Base-by-base conservation (phyloP, 257 asterid species). In the Gynochthodes officinalis region DNA sequence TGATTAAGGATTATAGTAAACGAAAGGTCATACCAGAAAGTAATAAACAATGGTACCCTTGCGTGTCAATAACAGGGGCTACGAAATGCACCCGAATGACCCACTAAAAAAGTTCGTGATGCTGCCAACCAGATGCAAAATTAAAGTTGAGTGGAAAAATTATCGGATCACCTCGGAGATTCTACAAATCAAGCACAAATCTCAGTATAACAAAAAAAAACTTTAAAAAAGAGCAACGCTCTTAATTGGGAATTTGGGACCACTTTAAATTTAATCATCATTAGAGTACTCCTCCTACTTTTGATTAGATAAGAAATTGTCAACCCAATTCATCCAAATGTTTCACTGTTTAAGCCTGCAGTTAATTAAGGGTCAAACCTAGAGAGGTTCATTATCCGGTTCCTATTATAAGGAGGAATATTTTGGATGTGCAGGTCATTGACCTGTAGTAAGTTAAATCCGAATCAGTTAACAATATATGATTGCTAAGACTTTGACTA, bases 191-290 rank as follows among this genome's bases (percentile, higher is more conserved):
- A 57, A 43, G 32, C 37, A 15, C 43, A n/a, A 30, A 75, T 75
- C 78, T 67, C 69, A 66, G 69, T 75, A 37, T 19, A 55, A 62
- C 46, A 43, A 32, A 23, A 74, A 73, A 13, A n/a, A n/a, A n/a
- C n/a, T 16, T 9, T 7, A 25, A 21, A 33, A 28, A 16, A 40
- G 58, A 1, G 16, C 33, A 54, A 4, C 25, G 43, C 48, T 12
- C 64, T 21, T 30, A 58, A 12, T 43, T 57, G 69, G 53, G 69
- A 75, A 43, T 1, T 57, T 57, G 78, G 69, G 73, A 75, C 78
- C 78, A 66, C 69, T n/a, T 65, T 64, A 43, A 54, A n/a, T n/a
- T n/a, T 44, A 57, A 43, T 52, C 60, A 40, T 30, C 43, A 15
- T 18, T 39, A 21, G 46, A 55, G 30, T 43, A 42, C 7, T 52